Evolutionary conservation across 2,329 filamentous ascomycete genomes (phyloP).

Genomic region (Botryotinia calthae): DNA sequence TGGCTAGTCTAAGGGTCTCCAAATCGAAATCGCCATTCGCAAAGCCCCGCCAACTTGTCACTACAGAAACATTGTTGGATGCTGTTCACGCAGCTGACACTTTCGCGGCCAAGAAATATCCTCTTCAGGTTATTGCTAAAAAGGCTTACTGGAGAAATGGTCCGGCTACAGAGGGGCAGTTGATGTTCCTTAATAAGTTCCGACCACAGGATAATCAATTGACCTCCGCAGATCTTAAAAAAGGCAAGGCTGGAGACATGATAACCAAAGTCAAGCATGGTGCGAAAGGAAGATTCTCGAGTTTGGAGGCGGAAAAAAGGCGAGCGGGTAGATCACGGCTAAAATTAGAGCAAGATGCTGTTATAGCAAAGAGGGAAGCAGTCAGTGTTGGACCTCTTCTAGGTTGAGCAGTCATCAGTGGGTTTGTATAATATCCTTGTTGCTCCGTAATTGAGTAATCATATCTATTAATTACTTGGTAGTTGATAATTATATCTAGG

Average conservation of each 20-base stretch:
- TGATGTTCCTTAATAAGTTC: conserved; percentile 68
- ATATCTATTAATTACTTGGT: not conserved
- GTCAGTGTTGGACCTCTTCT: conserved; percentile 56
- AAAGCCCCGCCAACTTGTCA: conserved; percentile 65
- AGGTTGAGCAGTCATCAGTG: conserved; percentile 24
- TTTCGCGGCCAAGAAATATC: conserved; percentile 66
- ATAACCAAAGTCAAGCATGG: conserved; percentile 90
- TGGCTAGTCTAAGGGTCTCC: conserved; percentile 18
- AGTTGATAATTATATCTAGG: not conserved
- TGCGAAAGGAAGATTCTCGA: conserved; percentile 62
- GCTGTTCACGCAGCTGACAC: conserved; percentile 85
- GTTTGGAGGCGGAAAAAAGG: conserved; percentile 51
- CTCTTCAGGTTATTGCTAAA: conserved; percentile 63
- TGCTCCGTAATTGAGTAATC: not conserved
- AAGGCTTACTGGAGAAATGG: conserved; percentile 66
- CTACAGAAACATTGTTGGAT: conserved; percentile 63
- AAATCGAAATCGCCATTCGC: conserved; percentile 60
- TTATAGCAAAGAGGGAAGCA: conserved; percentile 47
- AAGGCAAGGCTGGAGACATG: conserved; percentile 83
- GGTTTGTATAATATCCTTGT: conserved; percentile 20
- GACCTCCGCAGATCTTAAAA: conserved; percentile 59
- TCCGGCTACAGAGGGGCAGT: conserved; percentile 62
- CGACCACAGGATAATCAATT: conserved; percentile 55
- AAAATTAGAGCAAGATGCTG: conserved; percentile 42
- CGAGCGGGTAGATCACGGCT: conserved; percentile 44